Evolutionary conservation across 805 yeast species (phyloP).

Genomic region (Saccharomycopsis capsularis): DNA sequence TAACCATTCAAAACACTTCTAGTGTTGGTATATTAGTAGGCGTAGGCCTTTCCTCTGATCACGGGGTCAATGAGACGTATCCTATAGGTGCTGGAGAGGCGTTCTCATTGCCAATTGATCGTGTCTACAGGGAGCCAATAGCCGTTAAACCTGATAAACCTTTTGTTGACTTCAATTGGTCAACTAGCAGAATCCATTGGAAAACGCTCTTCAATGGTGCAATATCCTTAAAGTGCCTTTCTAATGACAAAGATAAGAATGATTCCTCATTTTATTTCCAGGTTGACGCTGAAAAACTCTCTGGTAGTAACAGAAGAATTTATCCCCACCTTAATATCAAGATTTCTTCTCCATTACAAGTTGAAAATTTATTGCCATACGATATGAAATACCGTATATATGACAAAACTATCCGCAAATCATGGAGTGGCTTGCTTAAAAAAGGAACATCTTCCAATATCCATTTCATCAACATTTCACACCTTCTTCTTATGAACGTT

Average conservation of each 20-base stretch:
- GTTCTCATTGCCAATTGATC: slow-evolving; percentile 67
- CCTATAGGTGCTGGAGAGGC: slow-evolving; percentile 48
- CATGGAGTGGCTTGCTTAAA: slow-evolving; percentile 54
- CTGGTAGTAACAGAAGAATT: slow-evolving; percentile 64
- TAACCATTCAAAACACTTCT: slow-evolving; percentile 61
- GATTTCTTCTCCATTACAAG: slow-evolving; percentile 77
- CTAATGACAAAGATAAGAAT: slow-evolving; percentile 28
- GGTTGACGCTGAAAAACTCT: slow-evolving; percentile 55
- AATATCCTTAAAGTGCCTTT: slow-evolving; percentile 53
- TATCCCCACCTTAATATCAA: slow-evolving; percentile 81
- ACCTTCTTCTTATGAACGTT: slow-evolving; percentile 64
- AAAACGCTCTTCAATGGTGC: slow-evolving; percentile 43
- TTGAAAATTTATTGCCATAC: slow-evolving; percentile 79
- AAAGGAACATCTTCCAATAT: slow-evolving; percentile 66
- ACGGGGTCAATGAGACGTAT: slow-evolving; percentile 30
- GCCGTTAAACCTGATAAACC: slow-evolving; percentile 55
- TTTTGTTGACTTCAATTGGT: slow-evolving; percentile 53
- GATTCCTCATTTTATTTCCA: slow-evolving; percentile 57
- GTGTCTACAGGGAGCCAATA: slow-evolving; percentile 52
- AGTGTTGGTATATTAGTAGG: slow-evolving; percentile 46
- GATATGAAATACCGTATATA: slow-evolving; percentile 69
- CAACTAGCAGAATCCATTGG: slow-evolving; percentile 61
- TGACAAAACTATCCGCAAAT: slow-evolving; percentile 63
- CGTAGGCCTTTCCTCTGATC: slow-evolving; percentile 30
- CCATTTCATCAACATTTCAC: slow-evolving; percentile 72